phyloP scores from a whole-genome alignment of 2,329 filamentous ascomycete species.

The Ambrosiella xylebori region DNA sequence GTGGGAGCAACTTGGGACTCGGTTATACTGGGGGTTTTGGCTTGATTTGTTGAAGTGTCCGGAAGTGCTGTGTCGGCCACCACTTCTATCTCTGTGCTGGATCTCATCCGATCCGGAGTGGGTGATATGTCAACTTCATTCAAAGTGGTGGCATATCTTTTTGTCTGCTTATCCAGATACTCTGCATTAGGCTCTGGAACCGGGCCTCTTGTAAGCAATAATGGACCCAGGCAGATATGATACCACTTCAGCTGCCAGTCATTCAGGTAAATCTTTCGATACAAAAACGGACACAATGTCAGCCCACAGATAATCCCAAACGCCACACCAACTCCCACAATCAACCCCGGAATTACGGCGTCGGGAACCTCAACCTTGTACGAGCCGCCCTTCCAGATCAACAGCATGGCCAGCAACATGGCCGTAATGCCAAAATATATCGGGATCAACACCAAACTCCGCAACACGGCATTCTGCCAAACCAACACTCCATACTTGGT shows the following conservation, averaged over 20 bases:
- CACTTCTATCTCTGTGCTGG: no score
- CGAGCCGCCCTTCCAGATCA: background rate
- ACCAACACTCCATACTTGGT: slow-evolving; percentile 21
- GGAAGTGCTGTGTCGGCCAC: background rate
- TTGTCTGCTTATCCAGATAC: background rate
- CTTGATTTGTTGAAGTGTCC: background rate
- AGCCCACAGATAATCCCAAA: background rate
- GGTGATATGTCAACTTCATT: no score
- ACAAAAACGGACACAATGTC: slow-evolving; percentile 26
- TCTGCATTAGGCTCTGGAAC: slow-evolving; percentile 18
- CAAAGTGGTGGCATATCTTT: background rate
- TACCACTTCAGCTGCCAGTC: slow-evolving; percentile 35
- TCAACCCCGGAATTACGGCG: background rate
- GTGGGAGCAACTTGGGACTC: background rate
- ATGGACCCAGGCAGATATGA: slow-evolving; percentile 29
- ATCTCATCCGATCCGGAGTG: no score
- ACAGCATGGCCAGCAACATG: background rate
- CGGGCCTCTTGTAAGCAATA: slow-evolving; percentile 24
- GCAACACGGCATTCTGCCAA: slow-evolving; percentile 17
- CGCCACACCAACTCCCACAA: background rate
- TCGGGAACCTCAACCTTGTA: background rate
- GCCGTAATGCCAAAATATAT: slow-evolving; percentile 18
- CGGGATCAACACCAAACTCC: slow-evolving; percentile 16
- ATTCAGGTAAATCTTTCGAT: slow-evolving; percentile 31
- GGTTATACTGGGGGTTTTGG: background rate